Conservation (phyloP, 2,329 filamentous ascomycete genomes). For the Penicillium fuscoglaucum region DNA sequence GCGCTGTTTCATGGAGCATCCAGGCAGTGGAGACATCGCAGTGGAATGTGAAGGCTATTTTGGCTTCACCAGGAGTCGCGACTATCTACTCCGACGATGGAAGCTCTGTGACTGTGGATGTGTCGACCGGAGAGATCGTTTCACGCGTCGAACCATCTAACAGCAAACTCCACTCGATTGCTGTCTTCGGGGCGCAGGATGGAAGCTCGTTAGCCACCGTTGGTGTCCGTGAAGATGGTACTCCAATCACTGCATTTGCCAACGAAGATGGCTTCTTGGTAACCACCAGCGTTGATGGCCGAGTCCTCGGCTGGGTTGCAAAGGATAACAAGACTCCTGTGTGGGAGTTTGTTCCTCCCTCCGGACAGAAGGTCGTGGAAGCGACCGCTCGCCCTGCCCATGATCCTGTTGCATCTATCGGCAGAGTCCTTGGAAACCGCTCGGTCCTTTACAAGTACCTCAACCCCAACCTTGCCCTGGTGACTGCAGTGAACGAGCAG, state of each 20-base stretch:
- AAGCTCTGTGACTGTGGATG: slow-evolving; percentile 57
- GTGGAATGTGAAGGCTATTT: slow-evolving; percentile 69
- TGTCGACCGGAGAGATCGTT: slow-evolving; percentile 46
- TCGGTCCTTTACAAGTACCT: slow-evolving; percentile 98
- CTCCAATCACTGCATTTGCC: slow-evolving; percentile 30
- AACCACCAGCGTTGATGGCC: slow-evolving; percentile 43
- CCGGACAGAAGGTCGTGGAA: slow-evolving; percentile 66
- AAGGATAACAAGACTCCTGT: slow-evolving; percentile 44
- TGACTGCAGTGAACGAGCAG: slow-evolving; percentile 66
- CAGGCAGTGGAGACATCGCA: slow-evolving; percentile 61
- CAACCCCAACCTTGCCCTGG: slow-evolving; percentile 78
- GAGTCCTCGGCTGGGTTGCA: slow-evolving; percentile 46
- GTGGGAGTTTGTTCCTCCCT: slow-evolving; percentile 73
- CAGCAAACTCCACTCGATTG: slow-evolving; percentile 34
- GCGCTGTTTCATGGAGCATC: slow-evolving; percentile 73
- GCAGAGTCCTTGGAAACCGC: slow-evolving; percentile 85
- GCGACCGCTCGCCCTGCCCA: slow-evolving; percentile 69
- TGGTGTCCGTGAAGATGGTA: slow-evolving; percentile 39
- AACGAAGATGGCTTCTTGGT: slow-evolving; percentile 41
- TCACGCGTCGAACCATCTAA: slow-evolving; percentile 28
- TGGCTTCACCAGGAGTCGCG: slow-evolving; percentile 61
- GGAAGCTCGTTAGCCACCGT: slow-evolving; percentile 27
- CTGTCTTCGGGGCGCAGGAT: slow-evolving; percentile 28
- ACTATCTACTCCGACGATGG: slow-evolving; percentile 62
- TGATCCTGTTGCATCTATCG: slow-evolving; percentile 91